These are phyloP conservation scores for Neonectria neomacrospora DNA, from an alignment of 2,329 filamentous ascomycete genomes.

Conservation along the genomic window DNA sequence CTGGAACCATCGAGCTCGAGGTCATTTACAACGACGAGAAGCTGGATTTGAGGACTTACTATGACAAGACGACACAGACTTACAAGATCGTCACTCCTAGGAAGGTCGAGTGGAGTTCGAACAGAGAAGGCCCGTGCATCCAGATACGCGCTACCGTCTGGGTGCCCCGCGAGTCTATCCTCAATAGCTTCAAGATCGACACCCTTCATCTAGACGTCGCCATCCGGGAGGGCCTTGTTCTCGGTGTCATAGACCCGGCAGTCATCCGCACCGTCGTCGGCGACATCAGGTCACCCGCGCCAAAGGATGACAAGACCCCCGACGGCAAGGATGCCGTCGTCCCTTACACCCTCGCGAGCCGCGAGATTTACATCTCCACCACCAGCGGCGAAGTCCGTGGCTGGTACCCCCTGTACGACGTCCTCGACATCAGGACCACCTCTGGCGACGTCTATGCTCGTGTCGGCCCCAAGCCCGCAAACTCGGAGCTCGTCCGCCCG, in stretches of 20 bases:
- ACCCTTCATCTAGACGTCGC: slow-evolving; percentile 54
- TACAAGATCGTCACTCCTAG: slow-evolving; percentile 55
- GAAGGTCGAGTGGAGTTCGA: slow-evolving; percentile 44
- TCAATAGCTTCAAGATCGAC: slow-evolving; percentile 53
- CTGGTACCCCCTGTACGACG: slow-evolving; percentile 63
- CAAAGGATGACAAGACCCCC: slow-evolving; percentile 39
- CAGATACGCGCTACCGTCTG: slow-evolving; percentile 60
- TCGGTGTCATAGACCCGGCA: slow-evolving; percentile 46
- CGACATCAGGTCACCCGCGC: slow-evolving; percentile 50
- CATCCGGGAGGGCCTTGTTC: slow-evolving; percentile 54
- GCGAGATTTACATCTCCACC: slow-evolving; percentile 55
- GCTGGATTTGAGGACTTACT: slow-evolving; percentile 50
- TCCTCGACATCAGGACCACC: slow-evolving; percentile 56
- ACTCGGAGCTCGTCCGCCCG: slow-evolving; percentile 48
- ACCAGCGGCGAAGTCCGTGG: slow-evolving; percentile 58
- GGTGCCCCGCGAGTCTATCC: slow-evolving; percentile 54
- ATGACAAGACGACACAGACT: slow-evolving; percentile 50
- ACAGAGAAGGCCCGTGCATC: slow-evolving; percentile 55
- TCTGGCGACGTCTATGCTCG: slow-evolving; percentile 57
- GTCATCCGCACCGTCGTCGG: slow-evolving; percentile 53
- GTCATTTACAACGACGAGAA: slow-evolving; percentile 57
- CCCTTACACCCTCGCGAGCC: slow-evolving; percentile 56
- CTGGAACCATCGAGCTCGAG: slow-evolving; percentile 56
- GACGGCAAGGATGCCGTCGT: slow-evolving; percentile 30
- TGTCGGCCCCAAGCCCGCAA: slow-evolving; percentile 55